Evolutionary conservation across 495 filamentous ascomycete genomes (phyloP).

Genomic region (Entonaema liquescens): DNA sequence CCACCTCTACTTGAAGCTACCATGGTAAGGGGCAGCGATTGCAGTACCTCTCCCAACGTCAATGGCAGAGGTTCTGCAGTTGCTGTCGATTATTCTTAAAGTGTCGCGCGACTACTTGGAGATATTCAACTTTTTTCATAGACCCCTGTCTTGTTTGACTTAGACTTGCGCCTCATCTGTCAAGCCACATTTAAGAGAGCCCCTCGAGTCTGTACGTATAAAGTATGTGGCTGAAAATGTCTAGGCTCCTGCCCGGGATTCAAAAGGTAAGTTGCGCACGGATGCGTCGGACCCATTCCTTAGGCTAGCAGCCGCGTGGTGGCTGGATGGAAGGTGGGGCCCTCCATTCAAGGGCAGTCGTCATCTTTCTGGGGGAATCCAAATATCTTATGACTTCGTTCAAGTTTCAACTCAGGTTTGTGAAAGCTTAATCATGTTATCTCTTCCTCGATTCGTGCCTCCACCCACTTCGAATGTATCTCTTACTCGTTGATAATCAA

Average conservation of each 20-base stretch:
- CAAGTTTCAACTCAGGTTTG: slow-evolving; percentile 28
- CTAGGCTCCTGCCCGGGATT: too few relatives aligned
- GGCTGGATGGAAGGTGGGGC: slow-evolving; percentile 19
- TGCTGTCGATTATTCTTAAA: slow-evolving; percentile 9
- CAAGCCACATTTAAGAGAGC: slow-evolving; percentile 25
- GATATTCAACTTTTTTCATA: slow-evolving; percentile 44
- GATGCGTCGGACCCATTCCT: neutral
- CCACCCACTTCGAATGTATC: slow-evolving; percentile 27
- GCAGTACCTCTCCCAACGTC: slow-evolving; percentile 22
- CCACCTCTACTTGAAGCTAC: slow-evolving; percentile 60
- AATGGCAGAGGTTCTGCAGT: slow-evolving; percentile 35
- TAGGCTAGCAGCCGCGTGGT: slow-evolving; percentile 2
- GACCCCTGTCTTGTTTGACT: slow-evolving; percentile 19
- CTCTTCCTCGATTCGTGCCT: slow-evolving; percentile 12
- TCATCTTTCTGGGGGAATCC: slow-evolving; percentile 32
- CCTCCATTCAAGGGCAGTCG: slow-evolving; percentile 18
- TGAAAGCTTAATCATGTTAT: slow-evolving; percentile 22
- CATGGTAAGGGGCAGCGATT: slow-evolving; percentile 49
- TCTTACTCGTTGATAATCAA: slow-evolving; percentile 15
- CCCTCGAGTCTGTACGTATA: neutral
- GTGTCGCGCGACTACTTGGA: slow-evolving; percentile 11
- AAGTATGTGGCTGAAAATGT: neutral
- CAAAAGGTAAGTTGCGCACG: neutral
- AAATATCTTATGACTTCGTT: slow-evolving; percentile 7
- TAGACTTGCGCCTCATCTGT: neutral